A percentile compares a stretch with the other conserved stretches of the same genome.
These are phyloP conservation scores for Phytophthora ohioensis DNA, from an alignment of 352 stramenopile species.

Conservation along the genomic window DNA sequence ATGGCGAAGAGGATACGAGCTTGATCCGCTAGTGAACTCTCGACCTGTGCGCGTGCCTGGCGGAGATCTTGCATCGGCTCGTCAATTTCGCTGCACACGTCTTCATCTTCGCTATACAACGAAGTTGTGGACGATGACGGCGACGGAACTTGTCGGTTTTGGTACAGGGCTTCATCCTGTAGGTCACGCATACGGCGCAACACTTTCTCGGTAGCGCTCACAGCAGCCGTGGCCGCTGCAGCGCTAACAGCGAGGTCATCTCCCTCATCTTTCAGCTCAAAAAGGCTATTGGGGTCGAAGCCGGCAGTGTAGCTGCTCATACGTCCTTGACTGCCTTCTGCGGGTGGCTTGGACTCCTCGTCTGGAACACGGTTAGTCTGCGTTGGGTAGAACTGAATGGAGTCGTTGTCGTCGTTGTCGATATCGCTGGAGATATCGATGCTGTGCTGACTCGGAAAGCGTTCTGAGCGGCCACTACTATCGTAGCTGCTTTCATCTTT, in stretches of 20 bases:
- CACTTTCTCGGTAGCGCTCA: conserved; percentile 33
- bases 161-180: conserved; percentile 45
- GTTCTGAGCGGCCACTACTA: conserved; percentile 22
- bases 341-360: conserved; percentile 12
- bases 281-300: conserved; percentile 48
- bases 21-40: conserved; percentile 65
- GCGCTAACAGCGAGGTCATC: conserved; percentile 26
- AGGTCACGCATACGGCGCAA: conserved; percentile 36
- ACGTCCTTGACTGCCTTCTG: conserved; percentile 16
- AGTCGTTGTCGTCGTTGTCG: conserved; percentile 40
- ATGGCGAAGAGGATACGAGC: conserved; percentile 58
- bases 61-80: conserved; percentile 39
- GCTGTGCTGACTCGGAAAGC: conserved; percentile 23
- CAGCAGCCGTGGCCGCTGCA: conserved; percentile 19
- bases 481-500: conserved; percentile 39
- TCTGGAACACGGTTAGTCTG: conserved; percentile 26
- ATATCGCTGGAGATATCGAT: conserved; percentile 29
- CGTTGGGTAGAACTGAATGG: conserved; percentile 58
- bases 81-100: conserved; percentile 25
- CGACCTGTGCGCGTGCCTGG: conserved; percentile 51
- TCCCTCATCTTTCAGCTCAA: conserved; percentile 47
- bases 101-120: conserved; percentile 29
- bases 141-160: conserved; percentile 30
- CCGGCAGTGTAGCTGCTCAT: conserved; percentile 31
- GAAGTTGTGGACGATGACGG: conserved; percentile 38